Percentiles rank a stretch among this genome's conserved stretches.
Evolutionary conservation across 306 rosid species (phyloP).

Genomic region (Prunus davidiana): DNA sequence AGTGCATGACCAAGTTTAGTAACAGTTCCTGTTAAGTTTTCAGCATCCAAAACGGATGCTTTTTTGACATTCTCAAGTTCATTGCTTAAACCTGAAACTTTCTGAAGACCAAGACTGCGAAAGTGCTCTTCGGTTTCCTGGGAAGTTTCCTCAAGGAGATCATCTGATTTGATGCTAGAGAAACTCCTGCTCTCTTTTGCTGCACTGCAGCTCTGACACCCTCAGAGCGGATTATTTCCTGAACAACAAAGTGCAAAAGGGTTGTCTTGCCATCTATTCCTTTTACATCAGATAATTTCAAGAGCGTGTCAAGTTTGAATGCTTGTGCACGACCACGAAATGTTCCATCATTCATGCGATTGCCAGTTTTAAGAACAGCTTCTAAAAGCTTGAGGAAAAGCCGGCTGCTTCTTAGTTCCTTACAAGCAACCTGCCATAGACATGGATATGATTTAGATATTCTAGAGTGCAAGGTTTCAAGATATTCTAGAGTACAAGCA

Average conservation of each 20-base stretch:
- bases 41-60: slow-evolving; percentile 82
- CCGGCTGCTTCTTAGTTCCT: slow-evolving; percentile 75
- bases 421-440: slow-evolving; percentile 69
- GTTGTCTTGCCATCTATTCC: slow-evolving; percentile 96
- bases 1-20: slow-evolving; percentile 64
- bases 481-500: slow-evolving; percentile 3
- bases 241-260: slow-evolving; percentile 85
- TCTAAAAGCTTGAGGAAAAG: slow-evolving; percentile 93
- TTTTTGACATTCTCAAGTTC: slow-evolving; percentile 82
- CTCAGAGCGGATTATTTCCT: slow-evolving; percentile 87
- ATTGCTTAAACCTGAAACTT: slow-evolving; percentile 59
- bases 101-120: slow-evolving; percentile 65
- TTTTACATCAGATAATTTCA: slow-evolving; percentile 87
- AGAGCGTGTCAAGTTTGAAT: slow-evolving; percentile 86
- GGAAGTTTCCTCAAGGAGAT: slow-evolving; percentile 42
- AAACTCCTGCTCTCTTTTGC: slow-evolving; percentile 50
- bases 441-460: slow-evolving; percentile 24
- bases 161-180: slow-evolving; percentile 65
- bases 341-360: slow-evolving; percentile 96
- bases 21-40: slow-evolving; percentile 69
- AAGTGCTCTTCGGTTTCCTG: slow-evolving; percentile 60
- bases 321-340: slow-evolving; percentile 97
- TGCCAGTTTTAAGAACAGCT: slow-evolving; percentile 99
- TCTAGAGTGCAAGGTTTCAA: slow-evolving; percentile 7
- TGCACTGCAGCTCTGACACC: slow-evolving; percentile 71